Base-by-base conservation (phyloP, 768 basidiomycete genomes). In the Paxillus involutus region DNA sequence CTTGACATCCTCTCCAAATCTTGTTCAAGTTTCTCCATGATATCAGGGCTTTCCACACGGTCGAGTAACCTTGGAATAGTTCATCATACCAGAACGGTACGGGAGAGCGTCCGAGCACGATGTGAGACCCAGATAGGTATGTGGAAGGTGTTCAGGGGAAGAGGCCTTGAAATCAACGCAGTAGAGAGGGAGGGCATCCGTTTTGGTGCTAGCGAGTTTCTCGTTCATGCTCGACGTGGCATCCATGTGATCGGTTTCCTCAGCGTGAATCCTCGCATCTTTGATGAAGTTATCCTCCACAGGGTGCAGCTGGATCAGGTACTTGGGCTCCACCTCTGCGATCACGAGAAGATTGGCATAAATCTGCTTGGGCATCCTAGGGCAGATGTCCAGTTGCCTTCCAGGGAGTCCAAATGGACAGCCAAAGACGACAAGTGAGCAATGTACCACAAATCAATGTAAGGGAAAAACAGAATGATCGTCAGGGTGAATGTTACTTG, bases 31-130 rank as follows among this genome's bases (percentile, higher is more conserved):
- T 87, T 84, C 68, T 98, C 26, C 96, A 98, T 96, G 52, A 98
- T 89, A 70, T 94, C 93, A 8, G 97, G 97, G 72, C 98, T 98
- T 75, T 98, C 97, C 57, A 99, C 96, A 33, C 97, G 91, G 72
- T 98, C 98, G 17, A 98, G 82, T 96, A 26, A 96, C 97, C 75
- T 98, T 99, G 64, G 94, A 90, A 75, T 98, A 99, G 77, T 99
- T 98, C 97, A 99, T 98, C 93, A 99, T 98, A 57, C 97, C 97
- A 5, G 97, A 98, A 98, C 94, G 13, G 97, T 99, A 58, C 97
- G 88, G 73, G 98, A 99, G 32, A 99, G 83, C 0, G 97, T 99
- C 74, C 98, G 97, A 6, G 95, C 95, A 51, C 97, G 92, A 26
- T 98, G 81, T 2, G 94, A 98, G 3, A 97, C 96, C 97, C 97